A percentile compares a stretch with the other conserved stretches of the same genome.
phyloP scores from a whole-genome alignment of 169 alveolate species.

The Cryptosporidium tyzzeri region DNA sequence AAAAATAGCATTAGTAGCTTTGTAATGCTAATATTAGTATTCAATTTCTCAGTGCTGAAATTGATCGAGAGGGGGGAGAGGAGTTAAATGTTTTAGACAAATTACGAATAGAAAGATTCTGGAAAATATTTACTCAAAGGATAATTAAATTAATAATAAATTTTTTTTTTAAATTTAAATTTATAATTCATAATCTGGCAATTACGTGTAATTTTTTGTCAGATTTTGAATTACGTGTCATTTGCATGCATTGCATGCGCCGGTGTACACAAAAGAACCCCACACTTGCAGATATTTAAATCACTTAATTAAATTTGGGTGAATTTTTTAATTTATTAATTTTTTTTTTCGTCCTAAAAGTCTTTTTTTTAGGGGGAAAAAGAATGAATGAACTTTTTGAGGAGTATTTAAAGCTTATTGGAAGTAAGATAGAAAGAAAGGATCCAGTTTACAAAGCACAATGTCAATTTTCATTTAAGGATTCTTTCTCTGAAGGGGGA shows the following conservation, averaged over 20 bases:
- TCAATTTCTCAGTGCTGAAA: neutral
- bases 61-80: neutral
- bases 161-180: neutral
- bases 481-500: slow-evolving; percentile 76
- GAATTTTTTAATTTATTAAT: neutral
- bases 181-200: neutral
- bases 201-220: neutral
- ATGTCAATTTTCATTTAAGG: slow-evolving; percentile 53
- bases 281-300: neutral
- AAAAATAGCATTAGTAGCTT: neutral
- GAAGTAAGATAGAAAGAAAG: slow-evolving; percentile 4
- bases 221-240: slow-evolving; percentile 18
- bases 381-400: slow-evolving; percentile 9
- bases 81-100: neutral
- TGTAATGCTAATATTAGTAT: neutral
- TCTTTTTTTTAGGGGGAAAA: neutral
- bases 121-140: neutral
- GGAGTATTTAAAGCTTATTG: slow-evolving; percentile 18
- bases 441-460: slow-evolving; percentile 25
- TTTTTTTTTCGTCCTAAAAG: neutral
- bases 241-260: slow-evolving; percentile 26
- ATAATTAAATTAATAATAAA: no score
- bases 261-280: slow-evolving; percentile 14
- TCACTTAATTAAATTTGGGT: neutral
- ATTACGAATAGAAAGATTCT: neutral